Base-by-base conservation (phyloP, 148 eudicot genomes). In the Dysphania ambrosioides region DNA sequence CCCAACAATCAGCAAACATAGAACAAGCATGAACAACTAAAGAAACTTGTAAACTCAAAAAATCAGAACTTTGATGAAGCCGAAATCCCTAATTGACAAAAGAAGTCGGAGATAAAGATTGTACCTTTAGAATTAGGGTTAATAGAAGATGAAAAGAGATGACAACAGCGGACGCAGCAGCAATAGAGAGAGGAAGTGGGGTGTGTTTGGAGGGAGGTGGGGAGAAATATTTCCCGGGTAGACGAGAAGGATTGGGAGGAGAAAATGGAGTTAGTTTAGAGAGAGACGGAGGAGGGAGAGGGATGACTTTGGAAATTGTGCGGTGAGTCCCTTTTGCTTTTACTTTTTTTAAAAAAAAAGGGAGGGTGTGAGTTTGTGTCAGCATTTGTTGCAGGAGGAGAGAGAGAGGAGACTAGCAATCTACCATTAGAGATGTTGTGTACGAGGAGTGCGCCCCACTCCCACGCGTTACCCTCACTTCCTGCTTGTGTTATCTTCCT, bases 231-330 rank as follows among this genome's bases (percentile, higher is more conserved):
- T 72, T 72, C 35, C 47, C 74, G 66, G 66, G 75, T 19, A 72
- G 51, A 63, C 59, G 31, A 23, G 31, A 31, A 32, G 41, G 13
- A 0, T 9, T 12, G n/a, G 63, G 23, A 73, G 24, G 23, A 4
- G 51, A 11, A 40, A 68, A 42, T 13, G 74, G 65, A 11, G 74
- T 72, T 24, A 57, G 49, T 72, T 59, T 38, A 30, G 72, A 44
- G 72, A 69, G 60, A 58, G 66, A 38, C 7, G 16, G 16, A 12
- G 53, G 16, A 42, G 13, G 47, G 13, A 15, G 47, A 15, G 47
- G 9, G 58, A 61, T 63, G 77, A 61, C 71, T 55, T 74, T 65
- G 77, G 77, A 8, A 75, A 66, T 53, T 66, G 77, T 12, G 77
- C 77, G 6, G 77, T 74, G 71, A 71, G 77, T 18, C 35, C 70